Conservation (phyloP, 371 early-diverging fungal genomes). For the Apophysomyces trapeziformis region DNA sequence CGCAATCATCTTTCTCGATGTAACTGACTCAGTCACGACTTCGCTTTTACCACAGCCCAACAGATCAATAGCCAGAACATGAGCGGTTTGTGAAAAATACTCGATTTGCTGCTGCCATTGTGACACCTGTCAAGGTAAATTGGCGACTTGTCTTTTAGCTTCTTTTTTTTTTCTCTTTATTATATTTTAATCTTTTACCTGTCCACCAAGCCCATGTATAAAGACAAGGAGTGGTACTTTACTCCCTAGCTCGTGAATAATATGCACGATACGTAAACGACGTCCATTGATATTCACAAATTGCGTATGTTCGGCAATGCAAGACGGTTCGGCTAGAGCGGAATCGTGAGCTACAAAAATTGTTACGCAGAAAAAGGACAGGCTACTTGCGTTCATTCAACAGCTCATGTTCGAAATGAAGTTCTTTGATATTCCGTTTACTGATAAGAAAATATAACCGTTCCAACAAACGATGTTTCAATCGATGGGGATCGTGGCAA, state of each 20-base stretch:
- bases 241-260: conserved; percentile 69
- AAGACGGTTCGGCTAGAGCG: conserved; percentile 41
- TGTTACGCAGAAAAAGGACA: background rate
- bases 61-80: conserved; percentile 71
- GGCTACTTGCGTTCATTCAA: conserved; percentile 32
- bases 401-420: conserved; percentile 37
- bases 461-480: conserved; percentile 28
- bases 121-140: conserved; percentile 48
- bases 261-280: conserved; percentile 65
- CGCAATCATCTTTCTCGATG: background rate
- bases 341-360: background rate
- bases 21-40: conserved; percentile 49
- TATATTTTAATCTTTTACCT: conserved; percentile 41
- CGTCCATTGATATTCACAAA: conserved; percentile 62
- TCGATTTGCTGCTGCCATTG: conserved; percentile 72
- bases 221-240: conserved; percentile 65
- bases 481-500: conserved; percentile 25
- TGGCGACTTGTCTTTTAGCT: background rate
- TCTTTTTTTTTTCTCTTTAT: background rate
- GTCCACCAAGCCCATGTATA: conserved; percentile 68
- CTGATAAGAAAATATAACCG: conserved; percentile 41
- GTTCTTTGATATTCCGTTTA: conserved; percentile 40
- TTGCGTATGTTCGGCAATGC: conserved; percentile 55
- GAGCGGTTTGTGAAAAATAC: conserved; percentile 69
- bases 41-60: conserved; percentile 73